phyloP scores from a whole-genome alignment of 768 basidiomycete genomes.

The Mycena capillaripes region DNA sequence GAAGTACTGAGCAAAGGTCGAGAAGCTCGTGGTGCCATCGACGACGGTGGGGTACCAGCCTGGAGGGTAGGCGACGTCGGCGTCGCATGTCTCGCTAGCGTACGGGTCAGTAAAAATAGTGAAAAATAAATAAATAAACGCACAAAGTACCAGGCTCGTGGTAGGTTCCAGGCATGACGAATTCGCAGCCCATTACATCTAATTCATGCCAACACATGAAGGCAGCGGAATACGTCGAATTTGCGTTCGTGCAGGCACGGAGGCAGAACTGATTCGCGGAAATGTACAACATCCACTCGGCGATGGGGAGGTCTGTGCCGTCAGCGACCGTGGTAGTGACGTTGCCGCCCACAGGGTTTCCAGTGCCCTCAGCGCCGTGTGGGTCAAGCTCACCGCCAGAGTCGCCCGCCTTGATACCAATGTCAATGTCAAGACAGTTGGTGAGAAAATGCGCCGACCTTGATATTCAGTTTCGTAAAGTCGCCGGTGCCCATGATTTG shows the following conservation, averaged over 20 bases:
- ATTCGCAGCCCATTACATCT: constrained; percentile 60
- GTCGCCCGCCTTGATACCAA: constrained; percentile 56
- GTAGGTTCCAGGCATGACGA: constrained; percentile 64
- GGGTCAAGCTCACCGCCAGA: constrained; percentile 62
- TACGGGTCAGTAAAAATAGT: not conserved
- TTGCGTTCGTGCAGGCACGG: constrained; percentile 58
- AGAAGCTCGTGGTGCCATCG: constrained; percentile 54
- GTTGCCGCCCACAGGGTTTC: constrained; percentile 62
- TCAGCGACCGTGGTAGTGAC: constrained; percentile 52
- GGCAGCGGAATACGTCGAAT: constrained; percentile 57
- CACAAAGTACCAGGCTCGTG: constrained; percentile 57
- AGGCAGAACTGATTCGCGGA: constrained; percentile 55
- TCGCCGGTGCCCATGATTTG: constrained; percentile 60
- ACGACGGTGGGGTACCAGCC: constrained; percentile 61
- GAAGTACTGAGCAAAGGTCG: constrained; percentile 59
- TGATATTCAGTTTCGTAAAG: constrained; percentile 55
- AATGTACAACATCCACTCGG: constrained; percentile 58
- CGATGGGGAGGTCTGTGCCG: constrained; percentile 46
- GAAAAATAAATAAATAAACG: constrained; percentile 25
- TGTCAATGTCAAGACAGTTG: too few relatives aligned
- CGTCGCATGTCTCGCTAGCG: constrained; percentile 57
- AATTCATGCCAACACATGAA: constrained; percentile 63
- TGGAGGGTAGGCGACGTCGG: constrained; percentile 62
- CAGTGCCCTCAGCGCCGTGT: constrained; percentile 54
- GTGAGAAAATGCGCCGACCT: too few relatives aligned